Evolutionary conservation across 148 eudicot genomes (phyloP).

Genomic region (Chenopodium quinoa): DNA sequence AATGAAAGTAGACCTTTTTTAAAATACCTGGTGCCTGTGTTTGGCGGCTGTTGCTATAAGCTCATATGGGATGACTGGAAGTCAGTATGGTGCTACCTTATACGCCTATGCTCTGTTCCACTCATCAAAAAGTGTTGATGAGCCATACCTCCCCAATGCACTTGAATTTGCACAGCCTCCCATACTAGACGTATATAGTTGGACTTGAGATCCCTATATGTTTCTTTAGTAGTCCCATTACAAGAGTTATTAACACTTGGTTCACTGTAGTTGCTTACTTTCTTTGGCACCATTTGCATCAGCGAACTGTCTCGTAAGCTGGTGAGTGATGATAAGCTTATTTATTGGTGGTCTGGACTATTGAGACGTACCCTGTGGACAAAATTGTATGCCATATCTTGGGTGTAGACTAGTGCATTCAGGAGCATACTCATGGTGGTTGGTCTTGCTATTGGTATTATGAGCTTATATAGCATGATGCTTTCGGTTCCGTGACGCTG

Average conservation of each 20-base stretch:
- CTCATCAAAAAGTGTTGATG: no score
- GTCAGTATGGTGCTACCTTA: neutral
- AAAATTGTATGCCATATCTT: neutral
- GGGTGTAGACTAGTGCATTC: neutral
- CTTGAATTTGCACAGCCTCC: neutral
- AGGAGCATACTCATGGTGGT: neutral
- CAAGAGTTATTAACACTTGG: neutral
- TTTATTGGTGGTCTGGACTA: neutral
- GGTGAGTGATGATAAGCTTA: neutral
- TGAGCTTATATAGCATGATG: neutral
- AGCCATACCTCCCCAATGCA: neutral
- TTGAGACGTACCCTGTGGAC: neutral
- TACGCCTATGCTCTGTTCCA: neutral
- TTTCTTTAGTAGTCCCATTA: neutral
- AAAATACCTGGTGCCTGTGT: neutral
- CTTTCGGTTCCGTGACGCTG: neutral
- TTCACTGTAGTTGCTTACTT: neutral
- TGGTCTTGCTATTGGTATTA: neutral
- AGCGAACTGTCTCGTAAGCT: neutral
- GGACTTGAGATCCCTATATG: neutral
- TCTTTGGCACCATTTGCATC: neutral
- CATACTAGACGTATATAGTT: neutral
- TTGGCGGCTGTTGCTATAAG: neutral
- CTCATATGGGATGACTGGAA: neutral
- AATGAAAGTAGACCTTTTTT: neutral